Evolutionary conservation across 768 basidiomycete genomes (phyloP), one percentile per base, ranked within the genome.

Genomic region (Suillus ampliporus): DNA sequence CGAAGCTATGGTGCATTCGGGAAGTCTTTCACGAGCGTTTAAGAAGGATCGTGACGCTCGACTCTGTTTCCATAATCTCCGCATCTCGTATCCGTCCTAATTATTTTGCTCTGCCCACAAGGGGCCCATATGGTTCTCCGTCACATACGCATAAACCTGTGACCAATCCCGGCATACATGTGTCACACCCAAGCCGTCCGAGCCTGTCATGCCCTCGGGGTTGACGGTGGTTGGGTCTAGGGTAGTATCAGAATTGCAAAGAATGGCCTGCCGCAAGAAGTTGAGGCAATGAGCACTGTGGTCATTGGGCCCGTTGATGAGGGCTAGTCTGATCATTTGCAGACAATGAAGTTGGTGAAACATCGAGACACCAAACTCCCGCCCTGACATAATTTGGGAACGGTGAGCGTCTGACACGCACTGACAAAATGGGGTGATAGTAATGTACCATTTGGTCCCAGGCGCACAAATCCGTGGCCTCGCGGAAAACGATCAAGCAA

Each of bases 201-300:
- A 70, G 35, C 63, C 70, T 58, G 3, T 19, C 26, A 4, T n/a
- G 8, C 43, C 57, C 26, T 58, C 57, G 46, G 67, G 61, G 62
- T 60, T 59, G 31, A 60, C 58, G 47, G 8, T 4, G 14, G 73
- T 79, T 4, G 75, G 75, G 56, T 83, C 82, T 26, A 84, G 72
- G 1, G 81, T 83, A 28, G 77, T 69, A 62, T 83, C 81, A 7
- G 80, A 75, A 9, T 68, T 66, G 64, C 82, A 84, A 26, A 83
- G 68, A 6, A 74, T 73, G 64, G 69, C 71, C 62, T 82, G 77
- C 17, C 81, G 72, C 35, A 84, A 69, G 65, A 82, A 82, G 57
- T 80, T 80, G 37, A 79, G 72, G 65, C 81, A 83, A 65, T 82
- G 83, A 9, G 59, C 50, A 15, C 61, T 57, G 23, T 68, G 68